Base-by-base conservation (phyloP, 2,329 filamentous ascomycete genomes). In the Exophiala dermatitidis region DNA sequence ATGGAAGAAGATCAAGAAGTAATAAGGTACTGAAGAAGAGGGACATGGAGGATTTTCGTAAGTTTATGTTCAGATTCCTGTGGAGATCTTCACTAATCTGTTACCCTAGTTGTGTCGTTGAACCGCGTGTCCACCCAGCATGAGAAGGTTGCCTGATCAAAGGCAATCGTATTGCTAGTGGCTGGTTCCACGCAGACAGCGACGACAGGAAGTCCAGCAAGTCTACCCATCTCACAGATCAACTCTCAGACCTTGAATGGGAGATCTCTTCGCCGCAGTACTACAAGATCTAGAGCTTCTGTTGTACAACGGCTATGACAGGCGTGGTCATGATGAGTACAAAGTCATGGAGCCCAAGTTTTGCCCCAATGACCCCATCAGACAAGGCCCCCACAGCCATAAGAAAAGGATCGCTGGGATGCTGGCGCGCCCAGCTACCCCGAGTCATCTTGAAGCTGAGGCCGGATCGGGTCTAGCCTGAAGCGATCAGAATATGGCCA, bases 121-220 rank as follows among this genome's bases (percentile, higher is more conserved):
- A 88, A 94, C 77, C 86, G 89, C 73, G 87, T 93, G 62, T 91
- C 88, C 51, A 93, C 86, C 58, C 87, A 93, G 75, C 89, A 95
- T 77, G 88, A 94, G 78, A 91, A 90, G 80, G 86, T 83, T 63
- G 77, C 83, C 72, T 90, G 85, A 73, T 36, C n/a, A n/a, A n/a
- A n/a, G 30, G 52, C 48, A 31, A 48, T 42, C 46, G 12, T 30
- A 49, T 44, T 58, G 55, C 52, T 54, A 48, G 26, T 45, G 55
- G 55, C 9, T 53, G 46, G 33, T 29, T 52, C 36, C 48, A 46
- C 52, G 32, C 34, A 8, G 6, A 45, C 52, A 50, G 36, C 26
- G 41, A 31, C 46, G 36, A 12, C 46, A 52, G 36, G 33, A 42
- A 46, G 29, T 19, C 48, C 52, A 10, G 32, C 46, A 29, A 54